Percentiles rank a stretch among this genome's conserved stretches.
Conservation (phyloP, 257 asterid species). For the Gentiana macrophylla region DNA sequence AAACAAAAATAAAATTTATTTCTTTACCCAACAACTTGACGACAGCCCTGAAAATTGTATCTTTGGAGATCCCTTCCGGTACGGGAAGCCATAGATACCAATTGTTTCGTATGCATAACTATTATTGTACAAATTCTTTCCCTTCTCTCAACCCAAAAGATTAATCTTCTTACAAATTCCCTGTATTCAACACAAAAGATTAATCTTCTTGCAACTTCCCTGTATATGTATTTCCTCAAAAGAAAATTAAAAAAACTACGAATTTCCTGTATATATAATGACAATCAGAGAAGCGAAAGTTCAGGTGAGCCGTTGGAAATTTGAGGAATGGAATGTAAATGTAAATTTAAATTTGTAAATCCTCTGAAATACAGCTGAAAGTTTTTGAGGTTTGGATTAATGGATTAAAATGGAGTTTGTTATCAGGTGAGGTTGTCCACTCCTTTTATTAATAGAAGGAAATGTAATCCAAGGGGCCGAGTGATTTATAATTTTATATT, state of each 20-base stretch:
- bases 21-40: conserved; percentile 45
- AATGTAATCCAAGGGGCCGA: no score
- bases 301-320: conserved; percentile 8
- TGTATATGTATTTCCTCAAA: neutral
- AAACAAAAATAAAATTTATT: neutral
- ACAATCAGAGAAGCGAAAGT: conserved; percentile 6
- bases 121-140: neutral
- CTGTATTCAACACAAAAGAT: neutral
- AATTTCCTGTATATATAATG: neutral
- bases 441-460: no score
- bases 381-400: no score
- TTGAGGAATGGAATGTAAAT: no score
- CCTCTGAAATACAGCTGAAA: no score
- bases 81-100: conserved; percentile 31
- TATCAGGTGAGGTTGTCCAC: no score
- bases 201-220: neutral
- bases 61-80: conserved; percentile 38
- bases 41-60: conserved; percentile 28
- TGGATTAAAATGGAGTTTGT: no score
- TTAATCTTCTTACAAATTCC: neutral
- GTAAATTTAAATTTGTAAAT: no score
- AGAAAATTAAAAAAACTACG: neutral
- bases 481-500: no score
- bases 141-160: neutral
- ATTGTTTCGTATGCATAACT: conserved; percentile 16